These are phyloP conservation scores for Microbotryum intermedium DNA, from an alignment of 1,284 basidiomycete genomes.

Conservation along the genomic window DNA sequence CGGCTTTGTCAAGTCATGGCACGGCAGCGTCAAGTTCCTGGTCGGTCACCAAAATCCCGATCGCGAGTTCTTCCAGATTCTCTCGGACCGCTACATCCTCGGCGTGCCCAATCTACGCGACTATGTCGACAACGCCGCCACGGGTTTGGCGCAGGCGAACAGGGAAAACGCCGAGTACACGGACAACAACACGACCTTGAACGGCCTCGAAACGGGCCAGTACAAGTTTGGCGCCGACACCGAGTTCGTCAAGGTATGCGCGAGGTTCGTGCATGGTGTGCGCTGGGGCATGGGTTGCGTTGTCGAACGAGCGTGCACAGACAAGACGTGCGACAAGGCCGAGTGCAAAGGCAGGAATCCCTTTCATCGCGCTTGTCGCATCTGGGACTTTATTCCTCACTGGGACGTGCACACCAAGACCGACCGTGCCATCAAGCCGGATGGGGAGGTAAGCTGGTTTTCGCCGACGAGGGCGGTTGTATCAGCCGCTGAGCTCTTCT, in stretches of 20 bases:
- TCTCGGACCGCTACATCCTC: slow-evolving; percentile 68
- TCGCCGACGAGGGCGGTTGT: not conserved
- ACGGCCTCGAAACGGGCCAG: slow-evolving; percentile 13
- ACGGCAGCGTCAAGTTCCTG: slow-evolving; percentile 61
- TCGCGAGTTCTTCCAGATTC: slow-evolving; percentile 73
- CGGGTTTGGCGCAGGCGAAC: slow-evolving; percentile 33
- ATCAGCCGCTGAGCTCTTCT: slow-evolving; percentile 3
- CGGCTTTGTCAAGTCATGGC: slow-evolving; percentile 83
- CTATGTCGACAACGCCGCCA: slow-evolving; percentile 44
- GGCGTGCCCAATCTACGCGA: slow-evolving; percentile 57
- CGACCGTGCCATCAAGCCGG: slow-evolving; percentile 30
- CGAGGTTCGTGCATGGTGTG: slow-evolving; percentile 79
- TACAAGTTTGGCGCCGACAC: slow-evolving; percentile 22
- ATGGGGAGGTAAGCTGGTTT: slow-evolving; percentile 47
- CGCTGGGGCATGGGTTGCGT: slow-evolving; percentile 79
- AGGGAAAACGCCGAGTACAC: slow-evolving; percentile 8
- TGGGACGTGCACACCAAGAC: slow-evolving; percentile 63
- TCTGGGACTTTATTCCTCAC: slow-evolving; percentile 76
- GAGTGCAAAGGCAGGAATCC: slow-evolving; percentile 52
- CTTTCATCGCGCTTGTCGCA: slow-evolving; percentile 69
- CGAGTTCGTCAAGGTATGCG: slow-evolving; percentile 52
- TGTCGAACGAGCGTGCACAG: slow-evolving; percentile 74
- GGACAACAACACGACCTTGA: slow-evolving; percentile 2
- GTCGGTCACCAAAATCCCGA: slow-evolving; percentile 68
- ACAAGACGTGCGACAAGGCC: slow-evolving; percentile 50